Percentiles rank a stretch among this genome's conserved stretches.
phyloP scores from a whole-genome alignment of 129 eudicot genomes.

The Flaveria brownii region DNA sequence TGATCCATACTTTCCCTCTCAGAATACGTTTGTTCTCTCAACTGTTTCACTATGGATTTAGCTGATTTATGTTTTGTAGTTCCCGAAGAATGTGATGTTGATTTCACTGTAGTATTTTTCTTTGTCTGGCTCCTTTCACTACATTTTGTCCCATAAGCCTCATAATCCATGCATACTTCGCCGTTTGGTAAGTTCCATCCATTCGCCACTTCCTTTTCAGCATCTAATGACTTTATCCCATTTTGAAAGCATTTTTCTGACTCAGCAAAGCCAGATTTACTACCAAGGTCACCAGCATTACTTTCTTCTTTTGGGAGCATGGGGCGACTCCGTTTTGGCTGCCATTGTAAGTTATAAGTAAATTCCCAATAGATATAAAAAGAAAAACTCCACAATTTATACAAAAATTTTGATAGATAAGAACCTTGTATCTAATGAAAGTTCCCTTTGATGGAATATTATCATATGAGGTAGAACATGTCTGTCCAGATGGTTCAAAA shows the following conservation, averaged over 20 bases:
- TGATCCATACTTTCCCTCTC: constrained; percentile 38
- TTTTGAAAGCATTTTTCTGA: constrained; percentile 27
- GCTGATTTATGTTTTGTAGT: constrained; percentile 44
- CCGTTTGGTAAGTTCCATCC: constrained; percentile 12
- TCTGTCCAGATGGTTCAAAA: constrained; percentile 32
- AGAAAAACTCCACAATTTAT: background rate
- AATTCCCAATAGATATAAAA: background rate
- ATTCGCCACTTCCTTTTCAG: constrained; percentile 33
- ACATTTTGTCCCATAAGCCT: background rate
- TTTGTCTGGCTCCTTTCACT: constrained; percentile 32
- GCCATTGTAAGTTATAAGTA: constrained; percentile 19
- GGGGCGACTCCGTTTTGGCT: constrained; percentile 26
- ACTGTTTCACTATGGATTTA: constrained; percentile 37
- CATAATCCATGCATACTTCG: constrained; percentile 4
- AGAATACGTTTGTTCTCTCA: constrained; percentile 48
- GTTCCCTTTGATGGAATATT: constrained; percentile 39
- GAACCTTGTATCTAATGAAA: constrained; percentile 49
- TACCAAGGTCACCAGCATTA: constrained; percentile 21
- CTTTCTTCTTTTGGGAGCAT: constrained; percentile 36
- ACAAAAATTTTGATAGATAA: background rate
- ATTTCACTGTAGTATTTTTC: constrained; percentile 44
- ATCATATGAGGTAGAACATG: constrained; percentile 42
- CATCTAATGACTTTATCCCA: constrained; percentile 34
- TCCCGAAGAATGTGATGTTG: constrained; percentile 41
- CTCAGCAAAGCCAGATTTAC: constrained; percentile 13